Base-by-base conservation (phyloP, 306 rosid species). In the Rosa chinensis region DNA sequence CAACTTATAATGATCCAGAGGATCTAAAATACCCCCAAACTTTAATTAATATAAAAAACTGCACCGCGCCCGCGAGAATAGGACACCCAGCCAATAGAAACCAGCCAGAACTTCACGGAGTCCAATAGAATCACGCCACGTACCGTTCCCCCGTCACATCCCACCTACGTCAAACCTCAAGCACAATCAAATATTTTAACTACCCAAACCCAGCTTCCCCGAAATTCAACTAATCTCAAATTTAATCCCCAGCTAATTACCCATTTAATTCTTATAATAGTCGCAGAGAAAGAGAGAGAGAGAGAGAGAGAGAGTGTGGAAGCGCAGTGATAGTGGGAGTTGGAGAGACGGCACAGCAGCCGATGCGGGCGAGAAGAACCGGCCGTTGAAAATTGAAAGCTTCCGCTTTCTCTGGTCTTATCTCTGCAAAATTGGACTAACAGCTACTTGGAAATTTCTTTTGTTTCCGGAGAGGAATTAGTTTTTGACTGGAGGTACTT, bases 381-480 rank as follows among this genome's bases (percentile, higher is more conserved):
- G 40, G 55, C 73, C 53, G 11, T 44, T 44, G 55, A 10, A 44
- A 55, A 5, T 11, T 61, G 10, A 42, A 63, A 76, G 47, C 48
- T 11, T 32, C 11, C 17, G 42, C 45, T 44, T 52, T 11, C 53
- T 63, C 45, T 67, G 61, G 66, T 63, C 52, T 64, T 5, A 14
- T 75, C 40, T 61, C 70, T 5, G 47, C 21, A 12, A 25, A 56
- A 25, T 58, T 20, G 28, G 21, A 55, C 62, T 55, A 0, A 25
- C 52, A 9, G 8, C 20, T 62, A 18, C 25, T 55, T 2, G 52
- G 25, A 52, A 23, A 32, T 32, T 44, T 44, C 6, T 8, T 44
- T 9, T 45, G 44, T 85, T 76, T 80, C 82, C 64, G 56, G 11
- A 64, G 48, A 39, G 55, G 78, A 82, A 58, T 1, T 3, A 61